Evolutionary conservation across 2,329 filamentous ascomycete genomes (phyloP).

Genomic region (Xylaria hypoxylon): DNA sequence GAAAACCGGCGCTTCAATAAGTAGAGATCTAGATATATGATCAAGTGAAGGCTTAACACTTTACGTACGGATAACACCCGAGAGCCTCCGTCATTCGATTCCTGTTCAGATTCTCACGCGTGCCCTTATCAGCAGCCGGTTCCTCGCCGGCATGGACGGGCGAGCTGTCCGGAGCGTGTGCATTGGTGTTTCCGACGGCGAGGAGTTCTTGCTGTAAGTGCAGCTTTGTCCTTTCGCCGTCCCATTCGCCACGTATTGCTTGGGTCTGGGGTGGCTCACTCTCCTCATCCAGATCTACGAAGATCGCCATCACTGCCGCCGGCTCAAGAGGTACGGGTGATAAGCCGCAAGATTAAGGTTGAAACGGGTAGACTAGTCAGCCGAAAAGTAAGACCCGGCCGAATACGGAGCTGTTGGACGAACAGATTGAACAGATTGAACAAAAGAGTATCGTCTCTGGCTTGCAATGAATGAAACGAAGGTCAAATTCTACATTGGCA

Average conservation of each 20-base stretch:
- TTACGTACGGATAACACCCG: constrained; percentile 75
- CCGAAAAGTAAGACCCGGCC: constrained; percentile 24
- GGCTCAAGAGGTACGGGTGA: constrained; percentile 2
- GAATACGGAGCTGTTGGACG: constrained; percentile 25
- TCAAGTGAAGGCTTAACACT: constrained; percentile 48
- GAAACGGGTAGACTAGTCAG: constrained; percentile 1
- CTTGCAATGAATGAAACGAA: neutral
- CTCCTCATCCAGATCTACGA: constrained; percentile 39
- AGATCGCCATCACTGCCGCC: constrained; percentile 33
- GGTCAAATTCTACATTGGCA: neutral
- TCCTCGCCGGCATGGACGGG: constrained; percentile 1
- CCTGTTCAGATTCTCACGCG: constrained; percentile 62
- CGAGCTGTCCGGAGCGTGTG: constrained; percentile 14
- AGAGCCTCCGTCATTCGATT: constrained; percentile 71
- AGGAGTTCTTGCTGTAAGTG: constrained; percentile 37
- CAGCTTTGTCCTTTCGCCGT: constrained; percentile 33
- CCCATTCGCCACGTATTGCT: constrained; percentile 29
- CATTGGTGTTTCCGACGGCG: constrained; percentile 22
- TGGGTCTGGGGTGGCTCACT: constrained; percentile 31
- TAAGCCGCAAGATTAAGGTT: neutral
- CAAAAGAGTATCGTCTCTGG: constrained; percentile 3
- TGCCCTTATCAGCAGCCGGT: constrained; percentile 10
- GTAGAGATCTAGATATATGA: constrained; percentile 24
- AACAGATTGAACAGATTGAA: constrained; percentile 9
- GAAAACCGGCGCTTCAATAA: neutral